Evolutionary conservation across 768 basidiomycete genomes (phyloP), one percentile per base, ranked within the genome.

Genomic region (Myochromella boudieri): DNA sequence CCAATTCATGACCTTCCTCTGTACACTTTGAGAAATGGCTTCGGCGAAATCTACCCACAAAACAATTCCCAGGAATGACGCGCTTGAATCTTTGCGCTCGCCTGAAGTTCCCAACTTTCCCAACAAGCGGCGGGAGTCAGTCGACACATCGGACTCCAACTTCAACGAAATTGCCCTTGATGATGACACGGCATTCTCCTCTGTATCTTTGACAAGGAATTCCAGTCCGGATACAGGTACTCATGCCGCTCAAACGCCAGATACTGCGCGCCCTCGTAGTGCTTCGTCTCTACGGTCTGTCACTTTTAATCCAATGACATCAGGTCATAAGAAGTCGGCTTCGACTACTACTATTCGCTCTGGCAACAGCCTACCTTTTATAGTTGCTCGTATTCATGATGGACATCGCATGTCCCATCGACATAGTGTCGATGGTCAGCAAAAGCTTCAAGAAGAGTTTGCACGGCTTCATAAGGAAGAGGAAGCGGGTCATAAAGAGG

Each of bases 361-460:
- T 26, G 62, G 65, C 18, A 70, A 70, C 60, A 74, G 73, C 53
- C 59, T 76, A 5, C 76, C 82, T 3, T 79, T 84, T 49, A 68
- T 86, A 36, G 61, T 80, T 34, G 75, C 76, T 17, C 72, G 79
- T 11, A 60, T 74, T 11, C 77, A 77, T 54, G 75, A 78, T 7
- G 72, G 74, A 33, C 61, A 60, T 17, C 62, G 65, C 5, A 64
- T 66, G 17, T 64, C 66, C 1, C 65, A 69, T 33, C 70, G 82
- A 47, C 66, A 60, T 28, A 82, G 81, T 52, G 51, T 81, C 28
- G 84, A 85, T 48, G 86, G 84, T 2, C 80, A 83, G 55, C 75
- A 81, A 41, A 85, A 81, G 56, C 66, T 91, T 31, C 88, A 87
- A 54, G 84, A 88, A 58, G 87, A 88, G 52, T 91, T 91, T 54